Base-by-base conservation (phyloP, 176 grass and related monocot species). In the Musa schizocarpa region DNA sequence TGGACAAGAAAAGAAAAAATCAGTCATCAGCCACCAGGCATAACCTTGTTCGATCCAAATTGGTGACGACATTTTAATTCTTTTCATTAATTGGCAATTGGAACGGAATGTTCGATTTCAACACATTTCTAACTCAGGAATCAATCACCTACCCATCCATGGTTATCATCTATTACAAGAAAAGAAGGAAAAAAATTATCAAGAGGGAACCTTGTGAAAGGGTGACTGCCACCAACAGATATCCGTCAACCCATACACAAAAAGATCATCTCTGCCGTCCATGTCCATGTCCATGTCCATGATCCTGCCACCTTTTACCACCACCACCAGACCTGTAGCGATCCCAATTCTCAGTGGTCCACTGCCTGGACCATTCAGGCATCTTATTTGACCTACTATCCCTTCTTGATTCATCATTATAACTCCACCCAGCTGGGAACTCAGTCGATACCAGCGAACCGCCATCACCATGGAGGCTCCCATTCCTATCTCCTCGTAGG, bases 251-350 rank as follows among this genome's bases (percentile, higher is more conserved):
- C 16, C 17, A 21, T 21, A 9, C 81, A 91, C 68, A 78, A 26
- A 13, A 6, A 21, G 76, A 71, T 78, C 59, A 80, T 79, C 90
- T 87, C 77, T 79, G 86, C 50, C 90, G 52, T 0, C 73, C 76
- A 3, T 64, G 65, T 17, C 24, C 56, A 3, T 63, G 64, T 17
- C 24, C 55, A n/a, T 24, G 24, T 24, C 24, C 24, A 3, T 22
- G 20, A 54, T 65, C 79, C 14, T 24, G 43, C 48, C 73, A 56
- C 64, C 80, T 77, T 72, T 69, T 78, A 9, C 50, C 74, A 22
- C 50, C 74, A 72, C 82, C 29, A 16, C 79, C 83, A 4, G 73
- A 56, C 22, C 63, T 50, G 70, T 85, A 71, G 54, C 53, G 13
- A 52, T 87, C 82, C 65, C 84, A 76, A 81, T 77, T 77, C 22